Conservation (phyloP, 2,329 filamentous ascomycete genomes). For the Bipolaris bicolor region DNA sequence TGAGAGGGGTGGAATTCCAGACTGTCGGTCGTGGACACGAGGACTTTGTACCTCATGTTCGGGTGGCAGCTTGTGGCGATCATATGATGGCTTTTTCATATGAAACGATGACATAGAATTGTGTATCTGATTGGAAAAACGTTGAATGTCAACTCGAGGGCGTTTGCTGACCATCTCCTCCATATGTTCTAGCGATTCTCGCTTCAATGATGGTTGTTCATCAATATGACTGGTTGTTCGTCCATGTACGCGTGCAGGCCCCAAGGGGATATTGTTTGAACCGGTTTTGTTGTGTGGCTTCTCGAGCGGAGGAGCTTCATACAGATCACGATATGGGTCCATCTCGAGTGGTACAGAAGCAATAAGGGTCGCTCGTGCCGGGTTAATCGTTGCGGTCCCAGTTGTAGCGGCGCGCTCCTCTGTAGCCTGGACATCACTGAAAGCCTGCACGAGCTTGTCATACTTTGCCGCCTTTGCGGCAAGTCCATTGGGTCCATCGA, state of each 20-base stretch:
- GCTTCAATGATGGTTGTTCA: neutral
- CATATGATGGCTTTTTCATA: neutral
- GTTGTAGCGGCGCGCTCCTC: neutral
- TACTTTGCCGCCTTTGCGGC: constrained; percentile 20
- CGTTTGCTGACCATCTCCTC: constrained; percentile 12
- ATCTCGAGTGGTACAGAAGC: constrained; percentile 10
- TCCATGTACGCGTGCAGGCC: neutral
- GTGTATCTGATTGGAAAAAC: constrained; percentile 15
- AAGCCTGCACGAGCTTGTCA: constrained; percentile 18
- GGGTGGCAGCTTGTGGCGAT: neutral
- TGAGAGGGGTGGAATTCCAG: neutral
- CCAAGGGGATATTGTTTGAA: constrained; percentile 26
- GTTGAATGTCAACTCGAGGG: constrained; percentile 17
- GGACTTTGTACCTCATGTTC: neutral
- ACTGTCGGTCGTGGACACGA: neutral
- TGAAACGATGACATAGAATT: neutral
- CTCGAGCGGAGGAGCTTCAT: constrained; percentile 13
- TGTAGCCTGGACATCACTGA: constrained; percentile 3
- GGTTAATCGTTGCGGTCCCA: constrained; percentile 15
- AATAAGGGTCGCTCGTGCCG: constrained; percentile 22
- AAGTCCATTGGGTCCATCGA: constrained; percentile 4
- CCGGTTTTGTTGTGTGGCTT: constrained; percentile 18
- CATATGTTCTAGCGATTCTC: neutral
- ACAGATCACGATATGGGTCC: constrained; percentile 24
- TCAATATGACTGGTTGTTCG: neutral